Evolutionary conservation across 2,329 filamentous ascomycete genomes (phyloP), one percentile per base, ranked within the genome.

Genomic region (Aspergillus eucalypticola): DNA sequence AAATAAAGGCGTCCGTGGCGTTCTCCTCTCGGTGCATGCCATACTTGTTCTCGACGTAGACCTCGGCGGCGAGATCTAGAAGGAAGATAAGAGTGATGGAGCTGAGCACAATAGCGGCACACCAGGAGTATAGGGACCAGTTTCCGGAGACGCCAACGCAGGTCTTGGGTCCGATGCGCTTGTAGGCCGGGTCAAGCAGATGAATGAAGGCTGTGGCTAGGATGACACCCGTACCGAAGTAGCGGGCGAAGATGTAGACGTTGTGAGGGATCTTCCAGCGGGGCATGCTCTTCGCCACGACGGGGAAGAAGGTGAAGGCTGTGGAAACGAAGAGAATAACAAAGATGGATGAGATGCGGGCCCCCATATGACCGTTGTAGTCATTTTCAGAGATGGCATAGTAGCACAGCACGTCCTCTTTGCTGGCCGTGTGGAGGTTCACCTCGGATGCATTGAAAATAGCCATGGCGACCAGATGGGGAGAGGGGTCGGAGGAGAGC

Each of bases 1-100:
- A 5, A 23, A 55, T 46, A n/a, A 55, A 55, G 25, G 53, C 53
- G 5, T 46, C 15, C 5, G 61, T 58, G 3, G 60, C 62, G 3
- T n/a, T 29, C 50, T 66, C 51, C 57, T 72, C 58, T 62, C 67
- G 53, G 52, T 72, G 64, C 56, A 77, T 66, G 57, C 74, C 78
- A 58, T 83, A 83, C 55, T 80, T 82, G 46, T 75, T 73, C 65
- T 83, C 76, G 17, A 83, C 79, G 58, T 82, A 84, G 27, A 80
- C 75, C 64, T 84, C 82, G 2, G 81, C 81, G 13, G 71, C 72
- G 42, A 83, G 79, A 67, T 85, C 83, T 10, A 63, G 41, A 2
- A 63, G 61, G 52, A 63, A 63, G 44, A 63, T 56, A 8, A 35
- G 23, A 29, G 57, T 55, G 4, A 58, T 50, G 11, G 60, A 58